Percentiles rank a stretch among this genome's conserved stretches.
Conservation (phyloP, 2,329 filamentous ascomycete genomes). For the Penicillium polonicum region DNA sequence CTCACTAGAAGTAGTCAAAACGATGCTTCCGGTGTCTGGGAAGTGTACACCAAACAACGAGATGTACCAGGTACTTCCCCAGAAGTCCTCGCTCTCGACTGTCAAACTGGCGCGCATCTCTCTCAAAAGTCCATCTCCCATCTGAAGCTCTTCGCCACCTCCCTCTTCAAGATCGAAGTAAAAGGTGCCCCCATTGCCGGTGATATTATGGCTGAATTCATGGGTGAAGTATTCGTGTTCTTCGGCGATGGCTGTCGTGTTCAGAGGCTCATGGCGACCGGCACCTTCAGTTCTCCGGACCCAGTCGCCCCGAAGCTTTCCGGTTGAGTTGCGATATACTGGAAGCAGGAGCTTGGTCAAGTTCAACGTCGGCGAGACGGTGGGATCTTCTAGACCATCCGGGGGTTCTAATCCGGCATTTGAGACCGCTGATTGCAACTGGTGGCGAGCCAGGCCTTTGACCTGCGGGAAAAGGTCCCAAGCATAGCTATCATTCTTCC, state of each 20-base stretch:
- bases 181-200: slow-evolving; percentile 67
- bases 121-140: slow-evolving; percentile 58
- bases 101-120: slow-evolving; percentile 69
- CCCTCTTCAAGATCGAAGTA: slow-evolving; percentile 65
- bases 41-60: slow-evolving; percentile 82
- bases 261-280: slow-evolving; percentile 53
- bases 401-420: slow-evolving; percentile 34
- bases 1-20: slow-evolving; percentile 87
- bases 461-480: slow-evolving; percentile 73
- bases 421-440: slow-evolving; percentile 40
- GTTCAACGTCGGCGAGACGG: slow-evolving; percentile 31
- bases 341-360: slow-evolving; percentile 47
- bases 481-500: slow-evolving; percentile 69
- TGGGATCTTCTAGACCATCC: slow-evolving; percentile 26
- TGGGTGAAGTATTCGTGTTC: slow-evolving; percentile 64
- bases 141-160: slow-evolving; percentile 36
- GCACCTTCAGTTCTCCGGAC: slow-evolving; percentile 56
- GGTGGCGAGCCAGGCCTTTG: slow-evolving; percentile 63
- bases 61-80: slow-evolving; percentile 76
- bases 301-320: slow-evolving; percentile 75
- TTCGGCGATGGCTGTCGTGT: slow-evolving; percentile 64
- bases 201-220: slow-evolving; percentile 78
- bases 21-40: slow-evolving; percentile 71
- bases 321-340: slow-evolving; percentile 77
- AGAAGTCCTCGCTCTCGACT: slow-evolving; percentile 68